Percentiles rank a stretch among this genome's conserved stretches.
Evolutionary conservation across 371 early-diverging fungal genomes (phyloP).

Genomic region (Nematocida displodere): DNA sequence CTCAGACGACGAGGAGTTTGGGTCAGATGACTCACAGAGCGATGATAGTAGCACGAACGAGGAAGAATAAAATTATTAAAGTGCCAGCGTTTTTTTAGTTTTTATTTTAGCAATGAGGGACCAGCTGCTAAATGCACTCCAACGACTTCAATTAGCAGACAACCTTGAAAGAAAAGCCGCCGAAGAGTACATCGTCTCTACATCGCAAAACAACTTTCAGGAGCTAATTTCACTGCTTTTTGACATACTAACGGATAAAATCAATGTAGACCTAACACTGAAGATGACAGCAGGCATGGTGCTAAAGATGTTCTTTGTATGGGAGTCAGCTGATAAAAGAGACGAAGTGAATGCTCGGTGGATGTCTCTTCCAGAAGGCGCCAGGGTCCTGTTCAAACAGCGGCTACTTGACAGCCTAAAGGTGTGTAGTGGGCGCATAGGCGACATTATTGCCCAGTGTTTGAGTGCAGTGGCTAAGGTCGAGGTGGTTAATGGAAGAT

Average conservation of each 20-base stretch:
- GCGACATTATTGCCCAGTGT: slow-evolving; percentile 42
- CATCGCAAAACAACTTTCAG: slow-evolving; percentile 1
- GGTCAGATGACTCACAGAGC: slow-evolving; percentile 1
- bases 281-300: slow-evolving; percentile 24
- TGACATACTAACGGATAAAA: neutral
- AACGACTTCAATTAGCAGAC: neutral
- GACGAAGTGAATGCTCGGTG: slow-evolving; percentile 19
- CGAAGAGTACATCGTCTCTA: slow-evolving; percentile 7
- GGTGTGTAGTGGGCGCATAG: neutral
- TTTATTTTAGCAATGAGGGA: slow-evolving; percentile 43
- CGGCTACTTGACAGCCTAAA: slow-evolving; percentile 7
- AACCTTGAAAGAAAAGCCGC: slow-evolving; percentile 39
- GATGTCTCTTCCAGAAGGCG: slow-evolving; percentile 5
- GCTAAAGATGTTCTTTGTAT: slow-evolving; percentile 36
- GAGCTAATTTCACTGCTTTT: neutral
- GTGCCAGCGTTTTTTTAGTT: too few species aligned
- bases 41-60: too few species aligned
- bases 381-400: neutral
- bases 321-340: slow-evolving; percentile 44
- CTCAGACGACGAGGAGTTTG: slow-evolving; percentile 2
- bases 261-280: neutral
- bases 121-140: slow-evolving; percentile 15
- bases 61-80: too few species aligned
- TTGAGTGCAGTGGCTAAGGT: slow-evolving; percentile 33
- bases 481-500: slow-evolving; percentile 27